Conservation (phyloP, 148 eudicot genomes). For the Dianthus caryophyllus region DNA sequence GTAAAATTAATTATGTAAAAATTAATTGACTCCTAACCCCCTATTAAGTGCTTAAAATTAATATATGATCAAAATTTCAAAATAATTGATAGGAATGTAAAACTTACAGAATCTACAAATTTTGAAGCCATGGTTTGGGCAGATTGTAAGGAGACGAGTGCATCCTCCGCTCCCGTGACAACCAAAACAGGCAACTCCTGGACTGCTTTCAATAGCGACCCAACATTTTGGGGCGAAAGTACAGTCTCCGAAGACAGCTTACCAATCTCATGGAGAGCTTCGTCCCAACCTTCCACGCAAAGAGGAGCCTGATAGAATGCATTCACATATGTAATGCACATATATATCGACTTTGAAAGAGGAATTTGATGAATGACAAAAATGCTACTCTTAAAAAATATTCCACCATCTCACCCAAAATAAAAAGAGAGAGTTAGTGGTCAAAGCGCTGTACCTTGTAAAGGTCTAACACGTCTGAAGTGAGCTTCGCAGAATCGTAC, state of each 20-base stretch:
- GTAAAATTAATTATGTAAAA: too few relatives aligned
- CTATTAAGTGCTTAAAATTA: too few relatives aligned
- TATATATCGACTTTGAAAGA: background rate
- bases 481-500: slow-evolving; percentile 92
- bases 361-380: too few relatives aligned
- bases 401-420: too few relatives aligned
- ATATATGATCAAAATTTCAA: background rate
- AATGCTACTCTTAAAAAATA: too few relatives aligned
- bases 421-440: too few relatives aligned
- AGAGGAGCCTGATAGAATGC: slow-evolving; percentile 61
- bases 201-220: slow-evolving; percentile 56
- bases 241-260: slow-evolving; percentile 77
- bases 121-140: slow-evolving; percentile 91
- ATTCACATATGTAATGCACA: background rate
- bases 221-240: slow-evolving; percentile 59
- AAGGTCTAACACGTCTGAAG: slow-evolving; percentile 72
- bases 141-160: slow-evolving; percentile 67
- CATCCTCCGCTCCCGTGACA: slow-evolving; percentile 89
- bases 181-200: slow-evolving; percentile 72
- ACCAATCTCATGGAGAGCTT: slow-evolving; percentile 89
- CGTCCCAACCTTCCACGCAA: slow-evolving; percentile 94
- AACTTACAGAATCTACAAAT: slow-evolving; percentile 83
- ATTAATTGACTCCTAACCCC: too few relatives aligned
- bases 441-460: slow-evolving; percentile 51
- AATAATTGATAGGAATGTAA: background rate